phyloP scores from a whole-genome alignment of 139 green algal genomes.

The Chlorella sorokiniana region DNA sequence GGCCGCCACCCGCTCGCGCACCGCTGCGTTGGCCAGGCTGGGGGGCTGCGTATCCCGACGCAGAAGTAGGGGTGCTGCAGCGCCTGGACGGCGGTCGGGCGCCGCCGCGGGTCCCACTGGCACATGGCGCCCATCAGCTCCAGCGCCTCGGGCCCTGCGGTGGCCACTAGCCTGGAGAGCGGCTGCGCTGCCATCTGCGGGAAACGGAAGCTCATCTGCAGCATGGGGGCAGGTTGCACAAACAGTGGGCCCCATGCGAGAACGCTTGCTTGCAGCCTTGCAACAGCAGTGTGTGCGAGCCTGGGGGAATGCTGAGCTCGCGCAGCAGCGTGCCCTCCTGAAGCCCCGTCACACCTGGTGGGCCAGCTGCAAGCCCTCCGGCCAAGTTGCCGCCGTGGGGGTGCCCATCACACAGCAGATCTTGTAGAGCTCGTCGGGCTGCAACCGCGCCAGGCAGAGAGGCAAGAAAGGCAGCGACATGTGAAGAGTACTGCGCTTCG shows the following conservation, averaged over 20 bases:
- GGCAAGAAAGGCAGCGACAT: not conserved
- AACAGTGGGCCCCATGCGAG: not conserved
- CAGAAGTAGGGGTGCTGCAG: conserved; percentile 88
- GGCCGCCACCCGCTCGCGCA: conserved; percentile 1
- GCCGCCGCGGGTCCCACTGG: conserved; percentile 83
- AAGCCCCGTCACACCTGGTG: conserved; percentile 54
- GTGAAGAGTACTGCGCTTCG: not conserved
- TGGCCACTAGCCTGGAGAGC: conserved; percentile 74
- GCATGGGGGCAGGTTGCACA: not conserved
- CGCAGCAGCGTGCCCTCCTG: too few species aligned
- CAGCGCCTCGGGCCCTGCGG: conserved; percentile 80
- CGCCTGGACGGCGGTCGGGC: conserved; percentile 83
- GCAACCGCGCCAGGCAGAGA: not conserved
- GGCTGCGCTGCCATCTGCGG: conserved; percentile 68
- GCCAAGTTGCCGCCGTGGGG: conserved; percentile 80
- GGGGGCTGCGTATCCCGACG: conserved; percentile 37
- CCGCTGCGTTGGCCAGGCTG: not conserved
- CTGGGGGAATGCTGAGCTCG: too few species aligned
- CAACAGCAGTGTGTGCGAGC: not conserved
- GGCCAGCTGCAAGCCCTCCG: conserved; percentile 86
- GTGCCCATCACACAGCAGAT: conserved; percentile 91
- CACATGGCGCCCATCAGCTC: conserved; percentile 86
- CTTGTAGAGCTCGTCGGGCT: conserved; percentile 95
- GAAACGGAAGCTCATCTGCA: conserved; percentile 57
- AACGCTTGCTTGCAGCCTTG: too few species aligned